Conservation (phyloP, 768 basidiomycete genomes). For the Scleroderma bovista region DNA sequence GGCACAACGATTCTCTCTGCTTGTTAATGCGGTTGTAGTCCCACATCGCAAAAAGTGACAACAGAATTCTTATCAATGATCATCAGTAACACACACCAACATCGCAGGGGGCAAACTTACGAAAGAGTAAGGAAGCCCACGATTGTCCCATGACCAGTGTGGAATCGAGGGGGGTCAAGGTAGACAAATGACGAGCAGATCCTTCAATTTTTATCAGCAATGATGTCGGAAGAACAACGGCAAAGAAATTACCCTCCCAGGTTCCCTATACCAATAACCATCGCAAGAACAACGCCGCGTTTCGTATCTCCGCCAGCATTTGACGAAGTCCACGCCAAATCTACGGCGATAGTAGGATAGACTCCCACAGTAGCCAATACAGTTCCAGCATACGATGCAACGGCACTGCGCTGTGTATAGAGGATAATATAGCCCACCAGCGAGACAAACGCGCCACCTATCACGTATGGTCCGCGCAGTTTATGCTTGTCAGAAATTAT, state of each 20-base stretch:
- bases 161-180: conserved; percentile 32
- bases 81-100: conserved; percentile 19
- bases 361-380: conserved; percentile 49
- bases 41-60: conserved; percentile 42
- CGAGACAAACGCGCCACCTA: conserved; percentile 36
- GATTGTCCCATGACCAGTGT: conserved; percentile 32
- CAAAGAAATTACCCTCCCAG: conserved; percentile 40
- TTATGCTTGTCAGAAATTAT: conserved; percentile 37
- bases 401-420: conserved; percentile 27
- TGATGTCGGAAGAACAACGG: conserved; percentile 7
- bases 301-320: conserved; percentile 54
- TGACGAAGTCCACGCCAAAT: conserved; percentile 50
- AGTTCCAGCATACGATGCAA: conserved; percentile 38
- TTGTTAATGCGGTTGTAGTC: conserved; percentile 46
- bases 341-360: conserved; percentile 44
- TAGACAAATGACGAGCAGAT: conserved; percentile 42
- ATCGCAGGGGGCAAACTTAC: conserved; percentile 12
- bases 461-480: conserved; percentile 46
- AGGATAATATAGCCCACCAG: conserved; percentile 49
- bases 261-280: conserved; percentile 52
- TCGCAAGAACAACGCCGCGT: conserved; percentile 45
- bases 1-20: conserved; percentile 41
- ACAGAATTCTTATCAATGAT: conserved; percentile 33
- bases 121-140: conserved; percentile 32
- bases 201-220: conserved; percentile 17